Conservation (phyloP, 106 monocot species). For the Dendrobium catenatum region DNA sequence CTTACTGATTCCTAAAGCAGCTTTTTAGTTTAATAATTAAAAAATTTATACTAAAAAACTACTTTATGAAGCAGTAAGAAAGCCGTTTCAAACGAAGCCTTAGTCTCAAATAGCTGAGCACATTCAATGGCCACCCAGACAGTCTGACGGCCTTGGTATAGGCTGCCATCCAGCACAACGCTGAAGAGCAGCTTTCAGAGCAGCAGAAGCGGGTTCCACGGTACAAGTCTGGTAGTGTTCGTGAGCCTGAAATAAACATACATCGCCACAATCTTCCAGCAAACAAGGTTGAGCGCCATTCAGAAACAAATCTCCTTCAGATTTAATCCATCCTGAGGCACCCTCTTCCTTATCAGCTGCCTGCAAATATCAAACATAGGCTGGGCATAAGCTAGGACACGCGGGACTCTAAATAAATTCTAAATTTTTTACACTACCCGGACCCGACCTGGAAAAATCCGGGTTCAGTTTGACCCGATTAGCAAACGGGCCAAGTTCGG, state of each 20-base stretch:
- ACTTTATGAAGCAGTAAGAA: too few relatives aligned
- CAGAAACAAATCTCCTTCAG: slow-evolving; percentile 83
- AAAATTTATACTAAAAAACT: too few relatives aligned
- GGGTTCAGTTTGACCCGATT: too few relatives aligned
- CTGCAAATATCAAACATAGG: slow-evolving; percentile 16
- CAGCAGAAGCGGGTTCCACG: slow-evolving; percentile 39
- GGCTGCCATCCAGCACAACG: slow-evolving; percentile 60
- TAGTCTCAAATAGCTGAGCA: too few relatives aligned
- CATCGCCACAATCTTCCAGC: not conserved
- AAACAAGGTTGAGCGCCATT: slow-evolving; percentile 54
- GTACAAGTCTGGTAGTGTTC: slow-evolving; percentile 55
- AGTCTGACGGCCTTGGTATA: slow-evolving; percentile 31
- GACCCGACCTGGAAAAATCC: too few relatives aligned
- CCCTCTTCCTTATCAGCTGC: slow-evolving; percentile 61
- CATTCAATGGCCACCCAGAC: not conserved
- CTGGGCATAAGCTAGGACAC: too few relatives aligned
- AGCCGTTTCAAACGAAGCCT: too few relatives aligned
- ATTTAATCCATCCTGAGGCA: slow-evolving; percentile 45
- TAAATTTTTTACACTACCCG: too few relatives aligned
- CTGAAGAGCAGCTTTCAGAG: slow-evolving; percentile 42
- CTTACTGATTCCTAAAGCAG: too few relatives aligned
- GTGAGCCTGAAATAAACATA: slow-evolving; percentile 34
- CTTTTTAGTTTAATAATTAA: too few relatives aligned
- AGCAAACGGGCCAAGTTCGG: too few relatives aligned
- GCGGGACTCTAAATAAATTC: too few relatives aligned